These are phyloP conservation scores for Cinchona pubescens DNA, from an alignment of 257 asterid species.

Conservation along the genomic window DNA sequence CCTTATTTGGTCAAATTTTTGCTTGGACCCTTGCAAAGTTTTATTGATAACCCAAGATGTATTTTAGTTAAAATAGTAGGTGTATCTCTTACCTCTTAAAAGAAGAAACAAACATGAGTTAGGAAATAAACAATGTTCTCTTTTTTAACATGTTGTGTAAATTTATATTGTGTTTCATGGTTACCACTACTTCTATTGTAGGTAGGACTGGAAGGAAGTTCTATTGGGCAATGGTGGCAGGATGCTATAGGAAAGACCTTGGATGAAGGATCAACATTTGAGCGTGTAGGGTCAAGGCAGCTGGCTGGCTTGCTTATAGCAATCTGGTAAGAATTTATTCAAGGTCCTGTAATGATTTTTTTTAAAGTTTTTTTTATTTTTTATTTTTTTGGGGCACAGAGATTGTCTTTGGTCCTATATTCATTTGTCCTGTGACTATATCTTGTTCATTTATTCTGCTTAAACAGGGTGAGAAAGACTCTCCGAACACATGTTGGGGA, in stretches of 20 bases:
- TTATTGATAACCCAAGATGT: too few relatives aligned
- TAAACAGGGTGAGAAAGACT: slow-evolving; percentile 70
- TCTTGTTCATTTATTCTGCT: slow-evolving; percentile 10
- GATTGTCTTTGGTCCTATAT: background rate
- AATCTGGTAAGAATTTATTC: slow-evolving; percentile 53
- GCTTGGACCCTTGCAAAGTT: too few relatives aligned
- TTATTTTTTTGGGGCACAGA: background rate
- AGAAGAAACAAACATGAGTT: background rate
- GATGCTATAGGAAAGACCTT: slow-evolving; percentile 82
- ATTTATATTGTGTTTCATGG: slow-evolving; percentile 6
- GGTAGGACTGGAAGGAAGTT: slow-evolving; percentile 99
- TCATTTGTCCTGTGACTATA: background rate
- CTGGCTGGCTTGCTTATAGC: slow-evolving; percentile 88
- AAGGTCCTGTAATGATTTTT: background rate
- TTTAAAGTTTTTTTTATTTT: background rate
- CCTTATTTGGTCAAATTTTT: too few relatives aligned
- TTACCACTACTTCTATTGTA: slow-evolving; percentile 39
- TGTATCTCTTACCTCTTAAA: background rate
- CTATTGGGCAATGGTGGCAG: slow-evolving; percentile 97
- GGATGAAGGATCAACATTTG: slow-evolving; percentile 77
- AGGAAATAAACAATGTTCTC: background rate
- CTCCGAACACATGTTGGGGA: slow-evolving; percentile 78
- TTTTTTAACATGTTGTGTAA: background rate
- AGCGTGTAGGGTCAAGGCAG: slow-evolving; percentile 90
- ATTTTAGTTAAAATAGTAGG: too few relatives aligned